phyloP scores from a whole-genome alignment of 2,329 filamentous ascomycete genomes.

The Periconia macrospinosa region DNA sequence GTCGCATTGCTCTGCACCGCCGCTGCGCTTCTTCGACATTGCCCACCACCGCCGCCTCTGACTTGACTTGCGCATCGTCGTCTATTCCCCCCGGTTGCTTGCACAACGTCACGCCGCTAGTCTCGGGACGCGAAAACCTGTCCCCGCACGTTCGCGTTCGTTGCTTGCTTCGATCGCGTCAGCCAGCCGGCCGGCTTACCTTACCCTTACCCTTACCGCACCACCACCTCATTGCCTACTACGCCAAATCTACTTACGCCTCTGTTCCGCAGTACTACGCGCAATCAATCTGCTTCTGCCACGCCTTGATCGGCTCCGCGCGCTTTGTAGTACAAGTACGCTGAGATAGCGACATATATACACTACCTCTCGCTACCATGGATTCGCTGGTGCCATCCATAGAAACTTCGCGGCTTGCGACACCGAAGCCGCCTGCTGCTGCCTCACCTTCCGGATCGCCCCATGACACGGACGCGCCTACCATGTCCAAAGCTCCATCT shows the following conservation, averaged over 20 bases:
- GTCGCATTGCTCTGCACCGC: constrained; percentile 3
- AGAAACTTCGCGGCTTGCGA: constrained; percentile 29
- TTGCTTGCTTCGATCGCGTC: constrained; percentile 10
- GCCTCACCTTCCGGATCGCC: constrained; percentile 24
- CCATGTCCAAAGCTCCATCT: constrained; percentile 23
- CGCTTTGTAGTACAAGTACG: constrained; percentile 27
- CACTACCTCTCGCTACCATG: constrained; percentile 12
- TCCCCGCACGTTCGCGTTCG: constrained; percentile 12
- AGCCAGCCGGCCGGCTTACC: not conserved
- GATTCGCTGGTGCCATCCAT: constrained; percentile 36
- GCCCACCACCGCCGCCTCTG: not conserved
- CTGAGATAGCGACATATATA: not conserved
- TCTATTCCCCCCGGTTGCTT: no score
- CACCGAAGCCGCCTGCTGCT: constrained; percentile 22
- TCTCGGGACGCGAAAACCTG: constrained; percentile 18
- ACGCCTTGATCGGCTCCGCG: constrained; percentile 17
- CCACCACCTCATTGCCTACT: not conserved
- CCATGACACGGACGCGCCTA: constrained; percentile 5
- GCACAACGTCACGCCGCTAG: constrained; percentile 4
- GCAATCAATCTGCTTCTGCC: constrained; percentile 17
- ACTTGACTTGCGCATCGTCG: constrained; percentile 16
- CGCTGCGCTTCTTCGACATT: no score
- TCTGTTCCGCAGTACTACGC: constrained; percentile 10
- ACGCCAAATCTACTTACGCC: constrained; percentile 7
- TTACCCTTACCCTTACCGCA: no score